These are phyloP conservation scores for Boletus rubescentipes DNA, from an alignment of 768 basidiomycete genomes.

Conservation along the genomic window DNA sequence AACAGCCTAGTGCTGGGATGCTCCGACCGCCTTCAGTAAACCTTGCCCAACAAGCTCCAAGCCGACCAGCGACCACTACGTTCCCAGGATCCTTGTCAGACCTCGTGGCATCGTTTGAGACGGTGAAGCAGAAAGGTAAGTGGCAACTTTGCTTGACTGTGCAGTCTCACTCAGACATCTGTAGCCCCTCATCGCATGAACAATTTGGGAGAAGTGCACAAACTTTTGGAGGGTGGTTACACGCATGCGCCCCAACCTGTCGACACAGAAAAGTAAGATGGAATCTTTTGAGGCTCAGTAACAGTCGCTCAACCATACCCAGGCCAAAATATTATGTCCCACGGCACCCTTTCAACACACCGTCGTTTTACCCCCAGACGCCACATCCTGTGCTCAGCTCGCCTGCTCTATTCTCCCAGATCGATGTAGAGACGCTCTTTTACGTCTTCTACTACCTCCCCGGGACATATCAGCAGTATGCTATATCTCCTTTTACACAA, in stretches of 20 bases:
- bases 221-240: constrained; percentile 91
- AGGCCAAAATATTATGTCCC: constrained; percentile 98
- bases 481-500: neutral
- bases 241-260: constrained; percentile 86
- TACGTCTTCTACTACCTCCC: constrained; percentile 99
- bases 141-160: neutral
- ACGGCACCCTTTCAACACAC: constrained; percentile 87
- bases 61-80: constrained; percentile 44
- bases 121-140: constrained; percentile 93
- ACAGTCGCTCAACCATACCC: constrained; percentile 11
- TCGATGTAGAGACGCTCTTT: constrained; percentile 97
- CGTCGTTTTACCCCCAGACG: constrained; percentile 90
- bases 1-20: constrained; percentile 39
- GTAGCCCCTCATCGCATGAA: constrained; percentile 77
- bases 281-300: constrained; percentile 7
- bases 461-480: constrained; percentile 95
- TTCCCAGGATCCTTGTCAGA: constrained; percentile 89
- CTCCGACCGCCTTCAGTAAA: constrained; percentile 56
- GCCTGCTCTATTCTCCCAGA: constrained; percentile 80
- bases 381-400: constrained; percentile 80
- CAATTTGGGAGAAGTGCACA: constrained; percentile 87
- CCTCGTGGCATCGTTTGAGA: constrained; percentile 92
- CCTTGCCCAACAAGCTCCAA: constrained; percentile 42
- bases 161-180: constrained; percentile 1
- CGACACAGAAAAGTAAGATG: constrained; percentile 91